Base-by-base conservation (phyloP, 371 early-diverging fungal species). In the Apophysomyces sp. region DNA sequence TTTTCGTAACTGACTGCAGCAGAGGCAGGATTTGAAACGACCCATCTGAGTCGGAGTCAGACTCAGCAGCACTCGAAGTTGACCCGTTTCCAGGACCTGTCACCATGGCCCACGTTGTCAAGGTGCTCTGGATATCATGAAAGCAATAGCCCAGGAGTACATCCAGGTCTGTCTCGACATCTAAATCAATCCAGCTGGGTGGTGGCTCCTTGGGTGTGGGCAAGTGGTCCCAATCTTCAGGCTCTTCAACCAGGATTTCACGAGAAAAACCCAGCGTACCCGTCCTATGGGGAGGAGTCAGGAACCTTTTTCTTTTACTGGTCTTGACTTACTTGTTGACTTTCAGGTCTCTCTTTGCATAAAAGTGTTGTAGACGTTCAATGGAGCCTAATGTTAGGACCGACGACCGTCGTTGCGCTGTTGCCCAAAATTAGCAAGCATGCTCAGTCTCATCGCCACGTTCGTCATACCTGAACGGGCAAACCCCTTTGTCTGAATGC, bases 361-460 rank as follows among this genome's bases (percentile, higher is more conserved):
- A 81, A 68, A 81, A 81, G 40, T 77, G 69, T 57, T 81, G 81
- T 24, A 81, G 52, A 13, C 81, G 67, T 55, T 78, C 81, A 57
- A 81, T 81, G 26, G 76, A 73, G 9, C 81, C 78, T 13, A 81
- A 56, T 13, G 81, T 81, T 29, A 76, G 55, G 1, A 81, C 78
- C n/a, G 81, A 81, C 2, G 78, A 76, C 59, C 81, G 68, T 55
- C 81, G 62, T 65, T 76, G 74, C 5, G 81, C 81, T 81, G 52
- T 30, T 31, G 6, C 29, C 5, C 31, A 52, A n/a, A 28, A 49
- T 41, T 34, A 34, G 44, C 40, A 41, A 36, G 16, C 27, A 55
- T 26, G 12, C 4, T 26, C 18, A 21, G 21, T 39, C 13, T 18
- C 26, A 34, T 52, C 52, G 16, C 30, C 11, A 13, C 11, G 34